Base-by-base conservation (phyloP, 331 rosid genomes). In the Quercus phellos region DNA sequence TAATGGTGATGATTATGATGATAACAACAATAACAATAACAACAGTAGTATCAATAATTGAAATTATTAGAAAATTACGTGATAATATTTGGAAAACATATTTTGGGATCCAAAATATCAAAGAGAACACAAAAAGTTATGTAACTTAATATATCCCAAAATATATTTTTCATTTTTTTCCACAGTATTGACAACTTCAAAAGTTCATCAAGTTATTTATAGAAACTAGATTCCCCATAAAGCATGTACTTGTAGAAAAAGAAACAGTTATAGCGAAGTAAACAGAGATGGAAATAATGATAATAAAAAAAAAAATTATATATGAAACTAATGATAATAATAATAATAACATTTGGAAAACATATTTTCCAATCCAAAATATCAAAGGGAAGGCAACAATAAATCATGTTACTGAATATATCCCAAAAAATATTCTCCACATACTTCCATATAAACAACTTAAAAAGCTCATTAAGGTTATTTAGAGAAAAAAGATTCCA, bases 61-160 rank as follows among this genome's bases (percentile, higher is more conserved):
- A 60, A 60, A 56, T 56, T 26, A 56, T 56, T 56, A 19, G 29
- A 56, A 22, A 13, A 56, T 56, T 59, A 2, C 0, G 3, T 12
- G n/a, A 61, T 8, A 26, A 27, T 27, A 27, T 61, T 61, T 26
- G 42, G 42, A 61, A 26, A 27, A 61, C 68, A 61, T 66, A 66
- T 34, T 66, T 66, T 66, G 12, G 51, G n/a, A 35, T 9, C 50
- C 71, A 66, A 66, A 66, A 66, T 13, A n/a, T 66, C 46, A 66
- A 66, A 66, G 16, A 2, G 43, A 66, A 16, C 6, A 2, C 38
- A 14, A 61, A 58, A 55, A 13, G 50, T 9, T 46, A 69, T 7
- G 66, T 70, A 54, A 71, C 72, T 66, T 60, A 27, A 75, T 64
- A 64, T 32, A 64, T 18, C 70, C 35, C 19, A 34, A 64, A 66